Base-by-base conservation (phyloP, 768 basidiomycete species). In the Lentinula lateritia region DNA sequence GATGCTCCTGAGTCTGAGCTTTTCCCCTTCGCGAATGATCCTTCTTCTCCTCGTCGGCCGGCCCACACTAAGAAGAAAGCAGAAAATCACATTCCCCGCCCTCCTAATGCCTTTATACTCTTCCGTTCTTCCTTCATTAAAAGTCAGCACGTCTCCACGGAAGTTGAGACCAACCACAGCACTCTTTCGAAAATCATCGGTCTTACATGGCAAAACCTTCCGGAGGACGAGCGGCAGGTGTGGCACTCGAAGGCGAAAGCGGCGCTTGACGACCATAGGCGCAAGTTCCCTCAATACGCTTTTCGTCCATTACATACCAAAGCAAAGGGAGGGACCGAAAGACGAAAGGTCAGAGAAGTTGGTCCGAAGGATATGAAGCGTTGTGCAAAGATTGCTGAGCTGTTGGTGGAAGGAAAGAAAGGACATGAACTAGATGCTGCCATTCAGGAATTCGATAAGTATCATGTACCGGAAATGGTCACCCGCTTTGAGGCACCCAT, bases 131-230 rank as follows among this genome's bases (percentile, higher is more conserved):
- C 87, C 0, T 92, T 92, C 73, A 89, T 92, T 72, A 89, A 89
- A 75, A 81, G 78, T 66, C 86, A 89, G 66, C 88, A 88, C 66
- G 89, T 92, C 65, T 85, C 89, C 8, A 83, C 87, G 7, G 84
- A 82, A 56, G 86, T 92, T 62, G 90, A 92, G 77, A 89, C 88
- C 35, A 91, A 89, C 70, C 90, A 91, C 74, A 88, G 86, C 66
- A 91, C 90, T 3, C 77, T 92, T 16, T 91, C 89, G 13, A 92
- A 90, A 82, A 92, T 91, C 68, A 89, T 92, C 62, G 90, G 90
- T 23, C 76, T 90, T 63, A 90, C 89, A 36, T 93, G 90, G 91
- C 85, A 89, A 73, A 87, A 83, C 61, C 81, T 93, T 62, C 83
- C 89, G 1, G 80, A 86, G 61, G 83, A 84, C n/a, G 88, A 93